phyloP scores from a whole-genome alignment of 2,329 filamentous ascomycete species.

The Alternaria arbusti region DNA sequence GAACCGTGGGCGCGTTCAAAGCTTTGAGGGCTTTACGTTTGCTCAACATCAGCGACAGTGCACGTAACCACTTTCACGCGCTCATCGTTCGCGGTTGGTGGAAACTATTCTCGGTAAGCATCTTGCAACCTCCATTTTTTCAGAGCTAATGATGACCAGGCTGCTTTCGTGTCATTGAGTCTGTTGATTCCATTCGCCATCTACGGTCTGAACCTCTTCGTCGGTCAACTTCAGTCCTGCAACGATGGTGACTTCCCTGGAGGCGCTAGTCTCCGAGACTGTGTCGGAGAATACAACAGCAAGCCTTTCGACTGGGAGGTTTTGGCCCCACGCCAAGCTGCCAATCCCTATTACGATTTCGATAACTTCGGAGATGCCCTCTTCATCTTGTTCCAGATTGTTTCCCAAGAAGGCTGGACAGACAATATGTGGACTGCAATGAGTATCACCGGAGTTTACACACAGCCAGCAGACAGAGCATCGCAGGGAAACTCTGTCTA shows the following conservation, averaged over 20 bases:
- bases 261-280: slow-evolving; percentile 70
- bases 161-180: slow-evolving; percentile 91
- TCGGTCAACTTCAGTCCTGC: slow-evolving; percentile 78
- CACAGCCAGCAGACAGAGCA: slow-evolving; percentile 72
- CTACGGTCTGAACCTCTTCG: slow-evolving; percentile 92
- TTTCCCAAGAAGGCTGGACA: slow-evolving; percentile 97
- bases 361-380: slow-evolving; percentile 93
- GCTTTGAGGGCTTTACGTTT: slow-evolving; percentile 88
- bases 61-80: slow-evolving; percentile 94
- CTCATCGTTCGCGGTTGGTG: slow-evolving; percentile 92
- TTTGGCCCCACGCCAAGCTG: slow-evolving; percentile 78
- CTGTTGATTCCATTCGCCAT: slow-evolving; percentile 96
- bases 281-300: slow-evolving; percentile 81
- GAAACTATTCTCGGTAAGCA: slow-evolving; percentile 82
- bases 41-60: slow-evolving; percentile 95
- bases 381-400: slow-evolving; percentile 98
- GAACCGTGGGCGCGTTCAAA: slow-evolving; percentile 96
- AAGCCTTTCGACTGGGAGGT: slow-evolving; percentile 84
- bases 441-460: slow-evolving; percentile 76
- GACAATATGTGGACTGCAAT: slow-evolving; percentile 89
- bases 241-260: slow-evolving; percentile 69
- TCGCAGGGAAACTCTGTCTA: slow-evolving; percentile 89
- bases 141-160: slow-evolving; percentile 49
- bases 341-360: slow-evolving; percentile 88
- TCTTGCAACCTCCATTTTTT: background rate